phyloP scores from a whole-genome alignment of 208 protist species.

The Trichomonas vaginalis region DNA sequence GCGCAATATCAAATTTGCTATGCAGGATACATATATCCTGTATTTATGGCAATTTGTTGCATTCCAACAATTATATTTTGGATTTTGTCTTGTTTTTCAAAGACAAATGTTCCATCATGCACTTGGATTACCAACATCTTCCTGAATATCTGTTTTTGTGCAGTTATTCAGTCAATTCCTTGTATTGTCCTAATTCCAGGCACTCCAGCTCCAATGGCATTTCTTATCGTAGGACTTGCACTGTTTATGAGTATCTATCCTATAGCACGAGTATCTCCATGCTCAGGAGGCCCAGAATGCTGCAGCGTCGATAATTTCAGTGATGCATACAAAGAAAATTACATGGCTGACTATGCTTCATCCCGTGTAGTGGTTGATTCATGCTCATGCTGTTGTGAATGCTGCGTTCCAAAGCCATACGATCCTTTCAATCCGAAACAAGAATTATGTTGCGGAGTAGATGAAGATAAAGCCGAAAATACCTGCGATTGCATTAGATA shows the following conservation, averaged over 20 bases:
- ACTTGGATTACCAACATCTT: background rate
- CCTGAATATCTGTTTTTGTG: too few relatives aligned
- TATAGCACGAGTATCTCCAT: background rate
- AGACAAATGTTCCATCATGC: background rate
- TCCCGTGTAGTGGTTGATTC: too few relatives aligned
- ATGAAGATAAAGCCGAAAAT: background rate
- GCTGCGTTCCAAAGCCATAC: background rate
- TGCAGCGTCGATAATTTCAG: background rate
- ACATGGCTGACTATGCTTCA: too few relatives aligned
- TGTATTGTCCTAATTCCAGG: too few relatives aligned
- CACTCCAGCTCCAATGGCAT: too few relatives aligned
- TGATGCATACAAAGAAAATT: background rate
- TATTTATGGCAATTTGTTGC: background rate
- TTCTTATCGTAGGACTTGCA: too few relatives aligned
- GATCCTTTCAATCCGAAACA: background rate
- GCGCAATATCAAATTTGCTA: background rate
- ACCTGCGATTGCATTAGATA: background rate
- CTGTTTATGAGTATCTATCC: background rate
- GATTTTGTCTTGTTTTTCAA: background rate
- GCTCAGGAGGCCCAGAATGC: background rate
- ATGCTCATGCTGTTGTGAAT: background rate
- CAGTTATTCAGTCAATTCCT: too few relatives aligned
- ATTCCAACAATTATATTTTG: background rate
- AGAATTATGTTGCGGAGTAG: background rate
- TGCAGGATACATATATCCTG: background rate